Percentiles rank a stretch among this genome's conserved stretches.
phyloP scores from a whole-genome alignment of 2,329 filamentous ascomycete species.

The Neoscytalidium dimidiatum region DNA sequence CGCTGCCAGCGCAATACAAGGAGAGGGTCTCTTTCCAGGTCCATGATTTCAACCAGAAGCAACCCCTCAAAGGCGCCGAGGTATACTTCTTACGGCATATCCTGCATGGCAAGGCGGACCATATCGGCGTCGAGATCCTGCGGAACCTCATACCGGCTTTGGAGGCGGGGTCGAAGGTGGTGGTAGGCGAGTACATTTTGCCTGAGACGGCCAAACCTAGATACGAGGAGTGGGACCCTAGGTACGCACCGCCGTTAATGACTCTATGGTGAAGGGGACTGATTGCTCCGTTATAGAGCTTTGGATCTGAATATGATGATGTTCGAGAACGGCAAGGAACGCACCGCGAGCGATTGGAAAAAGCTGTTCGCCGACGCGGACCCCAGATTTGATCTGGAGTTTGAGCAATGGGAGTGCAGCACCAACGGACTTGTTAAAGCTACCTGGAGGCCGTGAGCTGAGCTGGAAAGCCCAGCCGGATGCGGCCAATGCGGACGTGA shows the following conservation, averaged over 20 bases:
- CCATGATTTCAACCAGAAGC: conserved; percentile 30
- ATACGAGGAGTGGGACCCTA: too few species aligned
- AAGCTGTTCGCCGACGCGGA: too few species aligned
- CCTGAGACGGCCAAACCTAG: not conserved
- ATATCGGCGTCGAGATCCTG: conserved; percentile 34
- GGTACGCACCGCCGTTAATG: too few species aligned
- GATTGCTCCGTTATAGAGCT: not conserved
- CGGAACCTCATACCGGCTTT: conserved; percentile 26
- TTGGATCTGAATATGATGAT: not conserved
- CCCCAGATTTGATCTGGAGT: too few species aligned
- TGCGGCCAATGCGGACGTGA: too few species aligned
- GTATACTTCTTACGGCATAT: conserved; percentile 41
- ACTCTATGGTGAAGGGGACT: too few species aligned
- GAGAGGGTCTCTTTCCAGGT: not conserved
- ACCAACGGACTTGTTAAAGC: too few species aligned
- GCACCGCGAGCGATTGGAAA: not conserved
- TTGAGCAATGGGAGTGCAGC: too few species aligned
- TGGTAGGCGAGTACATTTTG: not conserved
- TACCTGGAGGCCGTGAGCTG: too few species aligned
- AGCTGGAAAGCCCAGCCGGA: too few species aligned
- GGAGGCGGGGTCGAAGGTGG: not conserved
- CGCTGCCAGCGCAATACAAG: not conserved
- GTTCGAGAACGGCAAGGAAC: not conserved
- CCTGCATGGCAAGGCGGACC: conserved; percentile 42
- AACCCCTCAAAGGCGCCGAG: conserved; percentile 36